Percentiles rank a stretch among this genome's conserved stretches.
Conservation (phyloP, 495 filamentous ascomycete species). For the Lepidopterella palustris region DNA sequence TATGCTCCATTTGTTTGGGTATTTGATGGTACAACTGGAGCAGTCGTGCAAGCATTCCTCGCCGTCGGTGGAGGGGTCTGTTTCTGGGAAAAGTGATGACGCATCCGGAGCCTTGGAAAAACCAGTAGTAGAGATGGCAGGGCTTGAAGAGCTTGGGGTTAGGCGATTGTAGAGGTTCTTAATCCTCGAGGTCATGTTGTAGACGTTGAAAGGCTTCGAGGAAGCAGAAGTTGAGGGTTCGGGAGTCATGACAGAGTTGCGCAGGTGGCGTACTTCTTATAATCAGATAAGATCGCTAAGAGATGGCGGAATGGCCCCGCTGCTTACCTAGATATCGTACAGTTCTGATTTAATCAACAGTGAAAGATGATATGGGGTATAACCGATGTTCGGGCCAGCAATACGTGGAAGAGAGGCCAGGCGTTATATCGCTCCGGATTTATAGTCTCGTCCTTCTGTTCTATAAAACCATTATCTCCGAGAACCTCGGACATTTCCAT, state of each 20-base stretch:
- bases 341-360: too few species aligned
- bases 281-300: too few species aligned
- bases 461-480: too few species aligned
- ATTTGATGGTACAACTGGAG: conserved; percentile 67
- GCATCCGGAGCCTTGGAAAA: conserved; percentile 31
- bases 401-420: too few species aligned
- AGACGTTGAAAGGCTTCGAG: conserved; percentile 11
- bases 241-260: conserved; percentile 8
- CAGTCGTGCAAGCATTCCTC: conserved; percentile 90
- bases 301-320: too few species aligned
- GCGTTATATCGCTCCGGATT: too few species aligned
- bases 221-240: neutral
- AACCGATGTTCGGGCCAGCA: too few species aligned
- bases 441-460: too few species aligned
- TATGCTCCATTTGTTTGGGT: conserved; percentile 68
- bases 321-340: too few species aligned
- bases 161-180: conserved; percentile 32
- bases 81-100: conserved; percentile 54
- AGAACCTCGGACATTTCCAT: too few species aligned
- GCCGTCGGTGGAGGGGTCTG: conserved; percentile 67
- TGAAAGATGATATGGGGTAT: too few species aligned
- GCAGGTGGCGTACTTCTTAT: too few species aligned
- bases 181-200: conserved; percentile 30
- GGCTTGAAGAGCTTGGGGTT: conserved; percentile 23
- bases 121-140: conserved; percentile 19